Evolutionary conservation across 208 protist genomes (phyloP), one percentile per base, ranked within the genome.

Genomic region (Crithidia thermophila): DNA sequence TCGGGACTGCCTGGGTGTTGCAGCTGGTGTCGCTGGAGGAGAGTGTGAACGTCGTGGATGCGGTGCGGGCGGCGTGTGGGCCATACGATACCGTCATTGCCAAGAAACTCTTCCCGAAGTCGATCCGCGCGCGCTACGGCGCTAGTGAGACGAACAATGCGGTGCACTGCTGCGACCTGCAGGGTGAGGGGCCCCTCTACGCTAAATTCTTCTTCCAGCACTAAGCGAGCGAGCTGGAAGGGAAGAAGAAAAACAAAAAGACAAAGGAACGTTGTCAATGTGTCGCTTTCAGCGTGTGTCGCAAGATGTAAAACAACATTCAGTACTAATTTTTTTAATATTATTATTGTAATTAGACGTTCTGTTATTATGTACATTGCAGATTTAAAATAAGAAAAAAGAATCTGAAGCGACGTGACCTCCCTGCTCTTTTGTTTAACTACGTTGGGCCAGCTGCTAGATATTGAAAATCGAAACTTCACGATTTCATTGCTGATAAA

Each of bases 81-180:
- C 91, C 91, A 2, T 94, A 88, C 62, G 88, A 96, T 60, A 79
- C 80, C 23, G 67, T 80, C 23, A 81, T 98, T 23, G 96, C 94
- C 20, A 92, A 87, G 73, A 83, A 86, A 30, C 77, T 98, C 0
- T 80, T 75, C 40, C 95, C 94, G 0, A 85, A 79, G 31, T 89
- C 91, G 10, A 84, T 98, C 21, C 86, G 97, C 31, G 95, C 94
- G 30, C 72, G 75, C n/a, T 98, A 87, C 72, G 97, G 97, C 20
- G 30, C 77, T 9, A 77, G 94, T 53, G 77, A 82, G 23, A 67
- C 82, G 33, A 30, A 83, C 31, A 98, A 98, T 60, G 94, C 95
- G 7, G 85, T 98, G 39, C 98, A 99, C 76, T 98, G 94, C 79
- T 98, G 96, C 58, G 98, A 99, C 70, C 73, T 99, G 30, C 79